These are phyloP conservation scores for Rhododendron ovatum DNA, from an alignment of 148 eudicot genomes.

Conservation along the genomic window DNA sequence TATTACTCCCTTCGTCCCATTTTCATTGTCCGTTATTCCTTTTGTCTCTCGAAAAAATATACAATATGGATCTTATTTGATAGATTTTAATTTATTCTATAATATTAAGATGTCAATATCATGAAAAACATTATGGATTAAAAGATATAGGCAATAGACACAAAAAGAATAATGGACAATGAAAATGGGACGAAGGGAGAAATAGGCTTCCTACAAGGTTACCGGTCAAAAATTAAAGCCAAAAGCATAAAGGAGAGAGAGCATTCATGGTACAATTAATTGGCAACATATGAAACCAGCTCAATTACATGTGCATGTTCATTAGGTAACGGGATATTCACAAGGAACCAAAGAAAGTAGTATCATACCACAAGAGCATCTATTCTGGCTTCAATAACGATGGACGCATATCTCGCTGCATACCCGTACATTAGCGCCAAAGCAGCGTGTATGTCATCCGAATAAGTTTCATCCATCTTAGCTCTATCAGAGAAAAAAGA, in stretches of 20 bases:
- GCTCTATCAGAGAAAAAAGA: constrained; percentile 76
- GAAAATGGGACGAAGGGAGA: too few relatives aligned
- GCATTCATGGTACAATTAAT: not conserved
- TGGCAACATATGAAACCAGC: not conserved
- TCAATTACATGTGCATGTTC: not conserved
- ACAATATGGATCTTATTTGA: too few relatives aligned
- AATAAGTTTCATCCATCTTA: constrained; percentile 58
- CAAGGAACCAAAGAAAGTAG: not conserved
- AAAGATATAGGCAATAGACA: too few relatives aligned
- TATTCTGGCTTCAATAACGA: constrained; percentile 94
- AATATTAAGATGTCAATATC: too few relatives aligned
- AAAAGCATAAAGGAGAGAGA: not conserved
- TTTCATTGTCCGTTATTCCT: too few relatives aligned
- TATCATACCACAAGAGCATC: constrained; percentile 92
- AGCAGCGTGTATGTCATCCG: constrained; percentile 96
- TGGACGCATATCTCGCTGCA: constrained; percentile 96
- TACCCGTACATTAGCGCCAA: constrained; percentile 97
- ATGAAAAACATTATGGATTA: too few relatives aligned
- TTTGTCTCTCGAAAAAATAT: too few relatives aligned
- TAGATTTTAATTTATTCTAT: too few relatives aligned
- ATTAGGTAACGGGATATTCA: not conserved
- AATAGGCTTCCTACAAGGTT: not conserved
- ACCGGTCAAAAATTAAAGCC: not conserved
- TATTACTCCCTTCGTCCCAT: not conserved
- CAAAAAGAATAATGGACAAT: too few relatives aligned